Evolutionary conservation across 148 eudicot genomes (phyloP).

Genomic region (Vaccinium macrocarpon): DNA sequence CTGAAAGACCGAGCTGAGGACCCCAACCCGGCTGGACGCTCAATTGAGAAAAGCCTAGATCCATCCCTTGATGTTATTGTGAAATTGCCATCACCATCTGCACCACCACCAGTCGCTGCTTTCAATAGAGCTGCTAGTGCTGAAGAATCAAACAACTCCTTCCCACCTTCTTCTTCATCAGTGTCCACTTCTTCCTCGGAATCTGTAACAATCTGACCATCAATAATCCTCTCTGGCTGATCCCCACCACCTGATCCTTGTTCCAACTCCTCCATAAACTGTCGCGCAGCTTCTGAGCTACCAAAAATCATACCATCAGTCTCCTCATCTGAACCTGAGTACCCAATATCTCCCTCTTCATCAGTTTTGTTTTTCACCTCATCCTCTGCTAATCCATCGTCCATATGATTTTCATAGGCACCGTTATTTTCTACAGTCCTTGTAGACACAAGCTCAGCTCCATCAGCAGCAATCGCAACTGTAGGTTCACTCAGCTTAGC

Average conservation of each 20-base stretch:
- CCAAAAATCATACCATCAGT: slow-evolving; percentile 59
- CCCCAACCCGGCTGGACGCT: slow-evolving; percentile 95
- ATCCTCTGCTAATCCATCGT: slow-evolving; percentile 25
- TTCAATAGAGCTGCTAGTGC: slow-evolving; percentile 89
- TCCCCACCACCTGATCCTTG: slow-evolving; percentile 45
- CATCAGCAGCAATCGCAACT: slow-evolving; percentile 8
- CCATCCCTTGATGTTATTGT: slow-evolving; percentile 82
- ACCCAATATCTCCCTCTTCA: slow-evolving; percentile 43
- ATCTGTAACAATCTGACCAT: slow-evolving; percentile 79
- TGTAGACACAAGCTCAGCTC: slow-evolving; percentile 19
- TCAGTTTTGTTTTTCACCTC: slow-evolving; percentile 26
- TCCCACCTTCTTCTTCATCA: slow-evolving; percentile 79
- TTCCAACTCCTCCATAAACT: slow-evolving; percentile 70
- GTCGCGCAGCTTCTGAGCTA: slow-evolving; percentile 62
- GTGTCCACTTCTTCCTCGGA: slow-evolving; percentile 87
- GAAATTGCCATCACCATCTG: slow-evolving; percentile 59
- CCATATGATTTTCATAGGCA: slow-evolving; percentile 20
- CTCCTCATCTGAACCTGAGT: slow-evolving; percentile 57
- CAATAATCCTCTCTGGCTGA: slow-evolving; percentile 42
- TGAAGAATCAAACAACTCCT: slow-evolving; percentile 81
- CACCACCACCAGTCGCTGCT: slow-evolving; percentile 72
- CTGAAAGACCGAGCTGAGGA: slow-evolving; percentile 59
- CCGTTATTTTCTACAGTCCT: slow-evolving; percentile 8
- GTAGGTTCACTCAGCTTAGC: slow-evolving; percentile 26
- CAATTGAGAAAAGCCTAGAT: slow-evolving; percentile 85